Evolutionary conservation across 805 yeast genomes (phyloP), one percentile per base, ranked within the genome.

Genomic region (Candida dendrica): DNA sequence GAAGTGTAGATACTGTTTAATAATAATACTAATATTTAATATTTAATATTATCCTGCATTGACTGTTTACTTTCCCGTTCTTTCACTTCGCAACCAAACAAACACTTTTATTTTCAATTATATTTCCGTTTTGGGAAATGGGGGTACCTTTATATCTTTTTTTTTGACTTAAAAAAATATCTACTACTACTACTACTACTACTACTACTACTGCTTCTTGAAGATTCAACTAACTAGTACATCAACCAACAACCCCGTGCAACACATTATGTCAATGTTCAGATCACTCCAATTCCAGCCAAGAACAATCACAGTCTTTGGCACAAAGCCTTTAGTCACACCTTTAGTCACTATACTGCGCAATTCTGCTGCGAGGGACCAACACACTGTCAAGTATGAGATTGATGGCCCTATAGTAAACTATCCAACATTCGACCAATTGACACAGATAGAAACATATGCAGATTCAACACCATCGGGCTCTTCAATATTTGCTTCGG

Each of bases 391-490:
- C 7, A 34, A 19, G 5, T 34, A 14, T 9, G 48, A 42, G 11
- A 38, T 47, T 11, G 37, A 37, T 6, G 43, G 41, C 17, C 42
- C 40, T 13, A 31, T 44, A 6, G 16, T 13, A 3, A 8, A 19
- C 6, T 32, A 32, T 9, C 61, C 61, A 18, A 57, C 61, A 1
- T 55, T 44, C 34, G 58, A 57, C 20, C 61, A 57, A 32, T 18
- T 55, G 34, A 50, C 47, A 29, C 26, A 54, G 26, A 45, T 57
- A 5, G 44, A 45, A 30, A 36, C 48, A 1, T 56, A 41, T 34
- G 47, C 47, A 14, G 37, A 42, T 9, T 19, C 41, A 9, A 40
- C 3, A 11, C 32, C 13, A 44, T 48, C 32, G 18, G 47, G 10
- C n/a, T 40, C 16, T 40, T 49, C 2, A n/a, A 34, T 26, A 6